A percentile compares a stretch with the other conserved stretches of the same genome.
Evolutionary conservation across 2,329 filamentous ascomycete genomes (phyloP).

Genomic region (Epicoccum nigrum): DNA sequence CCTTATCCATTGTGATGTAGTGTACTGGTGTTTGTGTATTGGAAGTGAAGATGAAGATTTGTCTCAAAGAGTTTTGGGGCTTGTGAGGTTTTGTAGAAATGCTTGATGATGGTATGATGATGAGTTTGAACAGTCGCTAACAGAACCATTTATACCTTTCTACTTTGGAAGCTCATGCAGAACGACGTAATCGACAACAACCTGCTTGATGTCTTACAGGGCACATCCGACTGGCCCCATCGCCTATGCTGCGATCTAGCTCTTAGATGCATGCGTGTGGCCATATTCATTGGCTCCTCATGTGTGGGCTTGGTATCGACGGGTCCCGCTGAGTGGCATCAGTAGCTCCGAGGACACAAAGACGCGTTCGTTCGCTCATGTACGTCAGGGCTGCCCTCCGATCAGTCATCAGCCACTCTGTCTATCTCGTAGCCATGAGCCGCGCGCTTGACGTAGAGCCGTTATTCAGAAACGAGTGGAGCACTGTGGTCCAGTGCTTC

Average conservation of each 20-base stretch:
- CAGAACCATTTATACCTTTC: constrained; percentile 29
- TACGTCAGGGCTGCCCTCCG: constrained; percentile 24
- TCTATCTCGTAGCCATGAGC: constrained; percentile 11
- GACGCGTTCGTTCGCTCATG: constrained; percentile 6
- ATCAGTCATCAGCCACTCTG: constrained; percentile 20
- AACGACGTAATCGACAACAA: constrained; percentile 34
- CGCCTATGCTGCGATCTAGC: constrained; percentile 2
- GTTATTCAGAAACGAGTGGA: constrained; percentile 6
- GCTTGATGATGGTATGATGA: constrained; percentile 23
- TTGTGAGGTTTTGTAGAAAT: neutral
- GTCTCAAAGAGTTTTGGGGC: neutral
- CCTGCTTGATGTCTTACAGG: constrained; percentile 5
- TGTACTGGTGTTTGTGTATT: constrained; percentile 2
- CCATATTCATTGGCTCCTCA: constrained; percentile 9
- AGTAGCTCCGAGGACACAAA: constrained; percentile 12
- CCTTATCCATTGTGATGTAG: constrained; percentile 61
- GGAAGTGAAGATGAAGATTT: neutral
- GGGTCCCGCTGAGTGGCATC: constrained; percentile 13
- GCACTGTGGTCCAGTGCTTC: constrained; percentile 5
- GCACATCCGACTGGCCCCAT: constrained; percentile 8
- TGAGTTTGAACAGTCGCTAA: constrained; percentile 11
- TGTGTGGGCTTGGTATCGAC: constrained; percentile 3
- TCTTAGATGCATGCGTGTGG: constrained; percentile 7
- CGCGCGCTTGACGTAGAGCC: constrained; percentile 23
- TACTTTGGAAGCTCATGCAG: constrained; percentile 13